Evolutionary conservation across 2,329 filamentous ascomycete species (phyloP), one percentile per base, ranked within the genome.

Genomic region (Rhinocladiella mackenziei): DNA sequence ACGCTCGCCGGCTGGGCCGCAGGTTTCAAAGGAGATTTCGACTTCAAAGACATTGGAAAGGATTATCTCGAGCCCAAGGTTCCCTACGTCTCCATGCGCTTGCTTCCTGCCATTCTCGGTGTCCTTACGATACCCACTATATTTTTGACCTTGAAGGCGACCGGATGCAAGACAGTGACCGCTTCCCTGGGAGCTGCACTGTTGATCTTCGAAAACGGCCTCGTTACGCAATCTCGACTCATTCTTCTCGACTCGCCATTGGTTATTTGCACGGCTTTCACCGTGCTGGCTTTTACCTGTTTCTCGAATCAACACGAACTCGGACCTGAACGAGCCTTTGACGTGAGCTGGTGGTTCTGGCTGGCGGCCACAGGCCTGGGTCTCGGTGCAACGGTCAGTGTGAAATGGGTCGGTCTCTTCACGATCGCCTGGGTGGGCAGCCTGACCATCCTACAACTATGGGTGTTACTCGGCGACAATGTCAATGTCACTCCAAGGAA

Each of bases 11-110:
- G 91, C 58, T 98, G 86, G 83, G 69, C 96, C 53, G 92, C 89
- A 59, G 92, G 92, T 41, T 98, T 97, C 66, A 80, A 96, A 62
- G 92, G 92, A 54, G 77, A 88, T 53, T 98, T 98, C 65, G 92
- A 97, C 67, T 98, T 98, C 75, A 98, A 97, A 74, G 89, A 98
- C 58, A 98, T 98, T 68, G 92, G 92, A 67, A 96, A 97, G 72
- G 92, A 98, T 67, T 98, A 98, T 64, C 65, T 97, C 53, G 92
- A 95, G 70, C 89, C 92, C 3, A 81, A 82, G 40, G 92, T 98
- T 42, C 92, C 92, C 31, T 98, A 98, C 68, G 92, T 98, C 43
- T 86, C 92, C 43, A 98, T 98, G 92, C 85, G 92, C 64, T 69
- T 97, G 69, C 81, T 95, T 56, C 91, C 92, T 28, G 92, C 92